Evolutionary conservation across 192 early-diverging fungal species (phyloP), one percentile per base, ranked within the genome.

Genomic region (Gaertneriomyces sp.): DNA sequence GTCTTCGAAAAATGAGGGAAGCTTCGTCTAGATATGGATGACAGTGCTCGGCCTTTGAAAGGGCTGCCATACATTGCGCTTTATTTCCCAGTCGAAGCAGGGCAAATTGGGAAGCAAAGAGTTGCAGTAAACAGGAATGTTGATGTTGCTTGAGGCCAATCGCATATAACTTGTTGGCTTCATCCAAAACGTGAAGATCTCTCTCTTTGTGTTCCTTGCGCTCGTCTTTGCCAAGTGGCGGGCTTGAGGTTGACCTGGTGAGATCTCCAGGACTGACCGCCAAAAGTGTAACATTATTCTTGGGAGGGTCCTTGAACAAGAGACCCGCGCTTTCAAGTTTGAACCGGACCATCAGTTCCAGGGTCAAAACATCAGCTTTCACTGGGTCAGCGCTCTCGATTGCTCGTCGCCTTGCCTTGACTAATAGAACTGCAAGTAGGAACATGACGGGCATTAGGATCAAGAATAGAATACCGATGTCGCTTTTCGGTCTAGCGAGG

Each of bases 381-480:
- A 49, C 38, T 12, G 70, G 20, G n/a, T 63, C 19, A 38, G 66
- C 61, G 3, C 42, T 45, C 45, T 73, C 61, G 43, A 80, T 72
- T 4, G 19, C 25, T 7, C 67, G 59, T 20, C 77, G 53, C 4
- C 64, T 49, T 0, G 61, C 38, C 5, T 44, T 45, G 12, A 60
- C 53, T 10, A 77, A 53, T 50, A 71, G 69, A 14, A 41, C 38
- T 3, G 71, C 53, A 11, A 76, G 49, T 12, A 68, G 52, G 20
- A 74, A 45, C 39, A 58, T 45, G 5, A 71, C 14, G 0, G 78
- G 78, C 6, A 47, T 56, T 6, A 74, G 53, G 45, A 71, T 45
- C 17, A 78, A 19, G 42, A 63, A 77, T 42, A 77, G 57, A 47
- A 80, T 74, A 14, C 79, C 79, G 57, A 80, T 70, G 43, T 80